phyloP scores from a whole-genome alignment of 148 eudicot genomes.

The Beta vulgaris region DNA sequence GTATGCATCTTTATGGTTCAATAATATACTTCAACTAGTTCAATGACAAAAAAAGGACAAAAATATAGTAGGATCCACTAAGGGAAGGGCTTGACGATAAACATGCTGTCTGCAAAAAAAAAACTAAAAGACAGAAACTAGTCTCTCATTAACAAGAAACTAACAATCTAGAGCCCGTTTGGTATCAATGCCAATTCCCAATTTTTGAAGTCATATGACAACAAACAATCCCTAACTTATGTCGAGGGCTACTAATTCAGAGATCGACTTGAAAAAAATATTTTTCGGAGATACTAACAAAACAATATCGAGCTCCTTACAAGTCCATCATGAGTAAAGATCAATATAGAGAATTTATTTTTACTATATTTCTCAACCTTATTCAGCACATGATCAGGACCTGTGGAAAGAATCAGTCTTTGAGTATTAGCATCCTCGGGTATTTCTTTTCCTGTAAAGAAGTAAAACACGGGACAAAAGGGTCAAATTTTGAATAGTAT shows the following conservation, averaged over 20 bases:
- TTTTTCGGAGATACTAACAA: background rate
- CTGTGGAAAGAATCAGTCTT: conserved; percentile 52
- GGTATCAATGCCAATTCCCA: too few species aligned
- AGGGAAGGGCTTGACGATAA: background rate
- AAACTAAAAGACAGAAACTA: background rate
- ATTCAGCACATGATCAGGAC: conserved; percentile 62
- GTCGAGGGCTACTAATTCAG: background rate
- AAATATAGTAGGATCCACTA: background rate
- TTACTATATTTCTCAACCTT: conserved; percentile 47
- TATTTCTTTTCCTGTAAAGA: conserved; percentile 65
- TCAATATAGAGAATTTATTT: background rate
- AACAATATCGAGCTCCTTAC: background rate
- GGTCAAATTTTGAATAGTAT: background rate
- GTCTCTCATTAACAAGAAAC: background rate
- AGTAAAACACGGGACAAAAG: background rate
- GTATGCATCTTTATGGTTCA: background rate
- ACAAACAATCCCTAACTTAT: too few species aligned
- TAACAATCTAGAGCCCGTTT: too few species aligned
- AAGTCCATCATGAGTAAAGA: background rate
- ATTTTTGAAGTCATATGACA: too few species aligned
- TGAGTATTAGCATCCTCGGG: conserved; percentile 59
- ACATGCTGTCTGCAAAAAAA: background rate
- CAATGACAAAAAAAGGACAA: background rate
- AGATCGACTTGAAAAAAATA: background rate
- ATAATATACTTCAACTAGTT: background rate